phyloP scores from a whole-genome alignment of 768 basidiomycete genomes.

The Boletellus emodensis region DNA sequence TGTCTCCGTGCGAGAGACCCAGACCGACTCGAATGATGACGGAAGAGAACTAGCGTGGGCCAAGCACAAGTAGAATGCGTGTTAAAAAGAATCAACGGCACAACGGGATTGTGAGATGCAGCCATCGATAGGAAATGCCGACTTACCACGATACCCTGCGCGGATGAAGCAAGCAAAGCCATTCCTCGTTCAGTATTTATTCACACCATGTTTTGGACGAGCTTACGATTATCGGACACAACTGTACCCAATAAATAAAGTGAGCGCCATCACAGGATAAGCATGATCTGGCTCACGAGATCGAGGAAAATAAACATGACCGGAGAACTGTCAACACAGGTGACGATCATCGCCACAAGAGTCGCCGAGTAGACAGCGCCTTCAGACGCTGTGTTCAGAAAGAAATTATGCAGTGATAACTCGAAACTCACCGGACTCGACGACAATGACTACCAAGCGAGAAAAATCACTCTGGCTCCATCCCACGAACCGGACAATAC shows the following conservation, averaged over 20 bases:
- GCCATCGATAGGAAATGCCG: neutral
- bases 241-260: neutral
- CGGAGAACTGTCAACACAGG: neutral
- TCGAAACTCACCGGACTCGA: neutral
- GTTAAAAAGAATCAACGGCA: no score
- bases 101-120: neutral
- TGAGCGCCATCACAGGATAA: neutral
- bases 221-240: constrained; percentile 19
- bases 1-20: constrained; percentile 20
- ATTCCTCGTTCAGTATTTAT: neutral
- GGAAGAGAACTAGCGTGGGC: constrained; percentile 15
- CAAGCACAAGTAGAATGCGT: neutral
- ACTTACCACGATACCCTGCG: constrained; percentile 18
- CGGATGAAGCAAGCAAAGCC: neutral
- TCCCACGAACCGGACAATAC: neutral
- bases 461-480: neutral
- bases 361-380: constrained; percentile 1
- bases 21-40: constrained; percentile 26
- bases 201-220: neutral
- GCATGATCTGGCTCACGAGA: constrained; percentile 1
- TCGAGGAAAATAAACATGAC: constrained; percentile 15
- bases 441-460: neutral
- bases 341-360: constrained; percentile 17
- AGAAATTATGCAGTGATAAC: neutral
- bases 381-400: neutral